phyloP scores from a whole-genome alignment of 1,284 basidiomycete genomes.

The Xerocomus minutiporus region DNA sequence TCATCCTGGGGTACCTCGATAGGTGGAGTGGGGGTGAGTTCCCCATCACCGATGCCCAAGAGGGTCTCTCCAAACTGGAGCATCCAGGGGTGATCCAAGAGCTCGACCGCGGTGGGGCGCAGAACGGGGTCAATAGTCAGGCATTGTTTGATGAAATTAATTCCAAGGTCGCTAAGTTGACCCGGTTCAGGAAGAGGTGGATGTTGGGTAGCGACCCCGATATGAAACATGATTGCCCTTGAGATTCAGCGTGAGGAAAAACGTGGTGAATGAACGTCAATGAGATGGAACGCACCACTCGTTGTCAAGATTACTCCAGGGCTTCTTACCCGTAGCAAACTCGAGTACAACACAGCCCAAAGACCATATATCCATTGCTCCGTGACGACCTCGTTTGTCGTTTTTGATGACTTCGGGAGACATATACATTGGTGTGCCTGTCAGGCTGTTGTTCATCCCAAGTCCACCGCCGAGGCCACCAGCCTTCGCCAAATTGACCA shows the following conservation, averaged over 20 bases:
- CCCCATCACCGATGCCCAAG: slow-evolving; percentile 61
- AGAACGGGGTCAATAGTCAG: slow-evolving; percentile 83
- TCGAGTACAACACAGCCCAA: slow-evolving; percentile 96
- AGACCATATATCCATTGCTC: slow-evolving; percentile 99
- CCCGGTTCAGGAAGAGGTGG: slow-evolving; percentile 90
- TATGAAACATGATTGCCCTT: slow-evolving; percentile 98
- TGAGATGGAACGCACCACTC: slow-evolving; percentile 71
- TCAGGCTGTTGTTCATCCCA: slow-evolving; percentile 72
- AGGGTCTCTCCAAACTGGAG: slow-evolving; percentile 70
- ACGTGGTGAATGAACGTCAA: slow-evolving; percentile 1
- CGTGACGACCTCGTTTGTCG: slow-evolving; percentile 78
- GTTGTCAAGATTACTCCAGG: slow-evolving; percentile 98
- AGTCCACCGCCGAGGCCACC: slow-evolving; percentile 38
- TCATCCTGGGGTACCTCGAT: slow-evolving; percentile 44
- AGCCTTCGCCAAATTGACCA: slow-evolving; percentile 26
- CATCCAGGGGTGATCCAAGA: slow-evolving; percentile 92
- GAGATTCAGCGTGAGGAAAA: slow-evolving; percentile 7
- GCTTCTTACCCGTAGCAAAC: slow-evolving; percentile 93
- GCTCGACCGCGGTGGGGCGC: slow-evolving; percentile 81
- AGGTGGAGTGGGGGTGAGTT: slow-evolving; percentile 50
- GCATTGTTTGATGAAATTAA: slow-evolving; percentile 92
- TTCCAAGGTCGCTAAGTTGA: slow-evolving; percentile 86
- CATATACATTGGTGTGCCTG: slow-evolving; percentile 99
- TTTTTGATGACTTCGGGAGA: slow-evolving; percentile 98
- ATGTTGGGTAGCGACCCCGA: slow-evolving; percentile 94